phyloP scores from a whole-genome alignment of 164 flowering plant genomes.

The Macadamia integrifolia region DNA sequence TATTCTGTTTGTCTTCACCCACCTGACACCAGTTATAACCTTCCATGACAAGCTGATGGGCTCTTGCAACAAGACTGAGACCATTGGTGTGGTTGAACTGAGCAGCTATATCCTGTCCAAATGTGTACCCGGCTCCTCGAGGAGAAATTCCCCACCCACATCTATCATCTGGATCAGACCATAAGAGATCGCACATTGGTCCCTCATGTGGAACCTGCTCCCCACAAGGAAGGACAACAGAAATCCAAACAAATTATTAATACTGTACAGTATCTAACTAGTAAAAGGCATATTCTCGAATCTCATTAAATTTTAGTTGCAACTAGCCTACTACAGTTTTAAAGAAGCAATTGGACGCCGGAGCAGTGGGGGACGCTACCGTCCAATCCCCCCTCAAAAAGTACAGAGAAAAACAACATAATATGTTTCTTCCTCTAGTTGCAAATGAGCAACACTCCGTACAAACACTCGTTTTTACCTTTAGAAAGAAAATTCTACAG shows the following conservation, averaged over 20 bases:
- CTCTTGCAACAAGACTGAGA: slow-evolving; percentile 40
- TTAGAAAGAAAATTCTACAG: too few relatives aligned
- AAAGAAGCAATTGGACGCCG: too few relatives aligned
- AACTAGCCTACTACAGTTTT: too few relatives aligned
- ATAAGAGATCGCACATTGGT: slow-evolving; percentile 50
- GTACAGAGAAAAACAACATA: too few relatives aligned
- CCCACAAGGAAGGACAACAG: background rate
- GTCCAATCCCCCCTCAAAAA: too few relatives aligned
- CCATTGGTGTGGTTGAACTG: slow-evolving; percentile 50
- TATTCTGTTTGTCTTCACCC: background rate
- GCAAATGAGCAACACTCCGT: too few relatives aligned
- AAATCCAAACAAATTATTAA: background rate
- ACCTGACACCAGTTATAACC: slow-evolving; percentile 57
- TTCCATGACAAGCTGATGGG: slow-evolving; percentile 61
- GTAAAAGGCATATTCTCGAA: background rate
- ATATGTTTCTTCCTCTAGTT: too few relatives aligned
- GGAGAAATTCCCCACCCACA: slow-evolving; percentile 56
- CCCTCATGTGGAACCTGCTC: slow-evolving; percentile 49
- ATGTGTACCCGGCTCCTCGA: slow-evolving; percentile 47
- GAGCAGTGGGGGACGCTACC: too few relatives aligned
- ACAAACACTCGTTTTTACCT: too few relatives aligned
- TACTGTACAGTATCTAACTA: too few relatives aligned
- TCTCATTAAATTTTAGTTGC: too few relatives aligned
- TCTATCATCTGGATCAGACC: slow-evolving; percentile 49
- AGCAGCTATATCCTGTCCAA: slow-evolving; percentile 47